Percentiles rank a stretch among this genome's conserved stretches.
phyloP scores from a whole-genome alignment of 768 basidiomycete genomes.

The Kwoniella heveanensis region DNA sequence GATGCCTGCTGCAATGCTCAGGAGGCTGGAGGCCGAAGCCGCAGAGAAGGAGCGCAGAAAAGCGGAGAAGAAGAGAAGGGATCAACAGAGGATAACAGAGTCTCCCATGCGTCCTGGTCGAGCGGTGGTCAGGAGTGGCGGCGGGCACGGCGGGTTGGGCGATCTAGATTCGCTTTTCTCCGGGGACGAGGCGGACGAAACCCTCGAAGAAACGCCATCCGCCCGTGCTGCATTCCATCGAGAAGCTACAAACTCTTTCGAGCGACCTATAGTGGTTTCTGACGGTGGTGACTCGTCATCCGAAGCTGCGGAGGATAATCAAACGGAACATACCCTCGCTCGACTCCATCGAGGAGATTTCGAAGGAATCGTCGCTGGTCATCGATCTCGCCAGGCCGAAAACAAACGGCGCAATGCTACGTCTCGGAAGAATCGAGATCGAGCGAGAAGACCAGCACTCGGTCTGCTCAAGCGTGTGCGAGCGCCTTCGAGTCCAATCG shows the following conservation, averaged over 20 bases:
- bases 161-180: constrained; percentile 29
- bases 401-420: neutral
- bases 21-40: constrained; percentile 51
- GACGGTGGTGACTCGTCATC: constrained; percentile 24
- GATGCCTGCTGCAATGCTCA: constrained; percentile 64
- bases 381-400: neutral
- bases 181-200: constrained; percentile 17
- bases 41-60: constrained; percentile 28
- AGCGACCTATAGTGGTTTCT: constrained; percentile 29
- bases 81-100: constrained; percentile 56
- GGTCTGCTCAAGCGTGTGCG: constrained; percentile 22
- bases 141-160: constrained; percentile 26
- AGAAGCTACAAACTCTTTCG: constrained; percentile 7
- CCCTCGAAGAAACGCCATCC: neutral
- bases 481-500: neutral
- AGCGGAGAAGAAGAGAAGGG: constrained; percentile 24
- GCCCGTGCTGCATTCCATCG: neutral
- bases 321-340: constrained; percentile 31
- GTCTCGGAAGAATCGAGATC: neutral
- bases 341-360: constrained; percentile 46
- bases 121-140: constrained; percentile 60
- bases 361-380: constrained; percentile 38
- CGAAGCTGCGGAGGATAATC: constrained; percentile 44
- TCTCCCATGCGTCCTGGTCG: constrained; percentile 43
- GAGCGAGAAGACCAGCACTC: constrained; percentile 25